Base-by-base conservation (phyloP, 2,329 filamentous ascomycete species). In the Aspergillus melleus region DNA sequence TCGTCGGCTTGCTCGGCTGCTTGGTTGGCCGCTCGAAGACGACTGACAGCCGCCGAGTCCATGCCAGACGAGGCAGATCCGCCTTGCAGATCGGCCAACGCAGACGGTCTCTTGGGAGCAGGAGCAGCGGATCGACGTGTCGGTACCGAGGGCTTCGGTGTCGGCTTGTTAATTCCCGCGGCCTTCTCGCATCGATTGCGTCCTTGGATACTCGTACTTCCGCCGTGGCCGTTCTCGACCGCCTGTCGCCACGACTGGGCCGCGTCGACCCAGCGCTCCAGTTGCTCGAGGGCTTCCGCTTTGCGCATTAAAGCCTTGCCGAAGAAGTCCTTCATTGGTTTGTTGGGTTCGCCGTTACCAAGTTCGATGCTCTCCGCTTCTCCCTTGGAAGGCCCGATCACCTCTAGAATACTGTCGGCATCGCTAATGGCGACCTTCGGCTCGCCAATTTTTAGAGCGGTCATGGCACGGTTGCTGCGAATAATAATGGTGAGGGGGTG, bases 241-340 rank as follows among this genome's bases (percentile, higher is more conserved):
- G 91, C 93, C 57, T 85, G 80, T 68, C 88, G 87, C 95, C 95
- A 99, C 0, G 90, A 87, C 2, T 81, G 79, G 0, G 87, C 88
- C 1, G 95, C 95, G 54, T 98, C 94, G 2, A 80, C 78, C 94
- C 94, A 99, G 72, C 90, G 91, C 78, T 99, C 95, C 82, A 99
- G 89, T 72, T 96, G 90, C 75, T 99, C 95, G 8, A 98, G 82
- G 1, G 92, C 95, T 77, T 99, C 95, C 0, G 95, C 95, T 79
- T 98, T 98, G 56, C 95, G 89, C 78, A 91, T 94, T 30, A 98
- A 80, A 0, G 94, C 94, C 76, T 98, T 99, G 55, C 92, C 93
- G 71, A 90, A 98, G 63, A 96, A 90, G 19, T 96, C 93, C 64
- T 87, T 90, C 91, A 99, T 96, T 52, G 94, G 89, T 66, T 96